phyloP scores from a whole-genome alignment of 1,139 yeast genomes.

The Saccharomyces uvarum region DNA sequence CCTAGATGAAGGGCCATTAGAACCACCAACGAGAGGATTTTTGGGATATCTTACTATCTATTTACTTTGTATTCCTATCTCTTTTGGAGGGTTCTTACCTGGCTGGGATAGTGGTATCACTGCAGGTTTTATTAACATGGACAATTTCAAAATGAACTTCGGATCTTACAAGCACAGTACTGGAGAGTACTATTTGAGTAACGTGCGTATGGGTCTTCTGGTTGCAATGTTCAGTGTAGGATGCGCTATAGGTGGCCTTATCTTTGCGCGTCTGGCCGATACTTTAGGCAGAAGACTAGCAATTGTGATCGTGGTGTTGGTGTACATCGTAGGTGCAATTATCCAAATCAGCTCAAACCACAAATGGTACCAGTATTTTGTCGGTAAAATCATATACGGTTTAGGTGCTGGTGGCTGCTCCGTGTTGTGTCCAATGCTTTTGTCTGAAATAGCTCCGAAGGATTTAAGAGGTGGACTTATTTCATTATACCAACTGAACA shows the following conservation, averaged over 20 bases:
- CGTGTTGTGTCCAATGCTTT: slow-evolving; percentile 52
- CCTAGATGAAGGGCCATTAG: neutral
- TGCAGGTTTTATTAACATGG: slow-evolving; percentile 66
- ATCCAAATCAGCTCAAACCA: slow-evolving; percentile 49
- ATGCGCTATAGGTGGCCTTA: slow-evolving; percentile 54
- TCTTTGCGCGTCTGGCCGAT: slow-evolving; percentile 47
- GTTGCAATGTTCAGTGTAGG: slow-evolving; percentile 60
- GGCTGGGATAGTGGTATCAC: slow-evolving; percentile 75
- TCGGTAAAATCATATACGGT: slow-evolving; percentile 56
- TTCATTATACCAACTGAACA: slow-evolving; percentile 52
- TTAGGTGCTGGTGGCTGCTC: slow-evolving; percentile 54
- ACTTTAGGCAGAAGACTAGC: slow-evolving; percentile 52
- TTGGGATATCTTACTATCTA: neutral
- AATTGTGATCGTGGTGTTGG: slow-evolving; percentile 44
- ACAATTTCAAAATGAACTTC: slow-evolving; percentile 47
- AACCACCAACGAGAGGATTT: neutral
- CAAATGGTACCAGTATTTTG: slow-evolving; percentile 43
- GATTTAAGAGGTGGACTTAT: slow-evolving; percentile 58
- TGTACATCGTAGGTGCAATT: slow-evolving; percentile 52
- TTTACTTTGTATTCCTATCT: neutral
- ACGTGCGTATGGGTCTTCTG: slow-evolving; percentile 50
- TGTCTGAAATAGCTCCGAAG: slow-evolving; percentile 55
- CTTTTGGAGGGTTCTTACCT: neutral
- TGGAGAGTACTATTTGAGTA: slow-evolving; percentile 37
- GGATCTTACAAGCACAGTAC: slow-evolving; percentile 33